A percentile compares a stretch with the other conserved stretches of the same genome.
phyloP scores from a whole-genome alignment of 2,329 filamentous ascomycete genomes.

The Cordyceps militaris region DNA sequence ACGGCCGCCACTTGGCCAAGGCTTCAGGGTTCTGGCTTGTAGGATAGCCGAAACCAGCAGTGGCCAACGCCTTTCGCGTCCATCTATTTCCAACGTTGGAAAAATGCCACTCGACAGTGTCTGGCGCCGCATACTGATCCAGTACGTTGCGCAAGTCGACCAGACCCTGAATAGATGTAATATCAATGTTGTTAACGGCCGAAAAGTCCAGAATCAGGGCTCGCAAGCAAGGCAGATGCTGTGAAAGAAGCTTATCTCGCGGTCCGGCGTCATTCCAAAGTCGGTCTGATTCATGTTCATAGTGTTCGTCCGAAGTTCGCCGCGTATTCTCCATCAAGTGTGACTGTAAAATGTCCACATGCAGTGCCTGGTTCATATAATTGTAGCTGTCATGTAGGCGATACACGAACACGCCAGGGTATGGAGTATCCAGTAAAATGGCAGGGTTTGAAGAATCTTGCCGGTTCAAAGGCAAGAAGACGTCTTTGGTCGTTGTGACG shows the following conservation, averaged over 20 bases:
- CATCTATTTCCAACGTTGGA: conserved; percentile 48
- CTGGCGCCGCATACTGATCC: conserved; percentile 43
- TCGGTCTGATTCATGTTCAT: conserved; percentile 34
- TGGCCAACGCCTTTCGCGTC: conserved; percentile 49
- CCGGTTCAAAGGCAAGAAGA: conserved; percentile 35
- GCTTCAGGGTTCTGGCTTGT: conserved; percentile 21
- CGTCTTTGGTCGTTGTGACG: neutral
- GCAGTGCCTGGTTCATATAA: conserved; percentile 43
- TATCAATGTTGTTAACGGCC: conserved; percentile 49
- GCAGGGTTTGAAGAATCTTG: conserved; percentile 39
- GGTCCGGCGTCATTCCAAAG: conserved; percentile 49
- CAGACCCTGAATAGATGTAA: conserved; percentile 50
- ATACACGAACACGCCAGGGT: conserved; percentile 46
- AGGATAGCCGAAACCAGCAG: conserved; percentile 48
- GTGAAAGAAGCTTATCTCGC: conserved; percentile 20
- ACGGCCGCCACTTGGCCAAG: conserved; percentile 25
- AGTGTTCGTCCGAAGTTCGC: conserved; percentile 32
- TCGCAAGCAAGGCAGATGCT: conserved; percentile 38
- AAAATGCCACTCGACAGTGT: conserved; percentile 46
- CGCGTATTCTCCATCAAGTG: conserved; percentile 35
- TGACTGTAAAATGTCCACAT: conserved; percentile 35
- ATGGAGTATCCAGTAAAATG: conserved; percentile 34
- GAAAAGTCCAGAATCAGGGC: conserved; percentile 53
- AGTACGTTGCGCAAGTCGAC: conserved; percentile 49
- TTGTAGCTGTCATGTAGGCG: conserved; percentile 46